Base-by-base conservation (phyloP, 2,329 filamentous ascomycete genomes). In the Ophiostoma triangulosporum region DNA sequence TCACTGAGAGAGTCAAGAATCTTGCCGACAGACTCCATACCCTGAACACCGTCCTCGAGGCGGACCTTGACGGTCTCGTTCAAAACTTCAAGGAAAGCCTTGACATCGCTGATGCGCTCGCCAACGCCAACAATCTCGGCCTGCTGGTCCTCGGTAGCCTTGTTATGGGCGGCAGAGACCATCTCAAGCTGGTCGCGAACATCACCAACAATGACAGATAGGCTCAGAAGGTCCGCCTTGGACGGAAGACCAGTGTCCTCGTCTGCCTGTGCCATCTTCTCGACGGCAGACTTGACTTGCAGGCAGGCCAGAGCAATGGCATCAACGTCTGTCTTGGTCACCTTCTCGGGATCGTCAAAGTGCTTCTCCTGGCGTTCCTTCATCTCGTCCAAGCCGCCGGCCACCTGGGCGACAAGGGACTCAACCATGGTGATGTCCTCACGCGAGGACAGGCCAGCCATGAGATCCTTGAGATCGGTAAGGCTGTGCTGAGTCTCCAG, bases 241-340 rank as follows among this genome's bases (percentile, higher is more conserved):
- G 80, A 81, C 1, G 88, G 80, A 3, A 95, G 68, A 1, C 76
- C 73, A 1, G 83, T 83, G 31, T 32, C 46, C 6, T 86, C 72
- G 61, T 93, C 83, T 1, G 84, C 80, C 52, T 84, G 74, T 32
- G 81, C 74, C 62, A 93, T 77, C 53, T 85, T 81, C 45, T 89
- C 84, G 8, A 96, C 73, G 27, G 84, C 80, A 4, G 77, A 73
- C 69, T 94, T 95, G 66, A 94, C 83, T 58, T 95, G 89, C n/a
- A 86, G 78, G 31, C 89, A 86, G 40, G 91, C 76, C 1, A 87
- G 76, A 58, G 88, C 86, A 7, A 97, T 78, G 1, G 86, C 79
- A 58, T 93, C 86, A 4, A 95, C 73, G 60, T 96, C 88, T 0
- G 81, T 79, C 69, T 95, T 95, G 50, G 82, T 85, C 24, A 91